Evolutionary conservation across 108 stramenopile species (phyloP), one percentile per base, ranked within the genome.

Genomic region (Pseudonitzschia multiseries): DNA sequence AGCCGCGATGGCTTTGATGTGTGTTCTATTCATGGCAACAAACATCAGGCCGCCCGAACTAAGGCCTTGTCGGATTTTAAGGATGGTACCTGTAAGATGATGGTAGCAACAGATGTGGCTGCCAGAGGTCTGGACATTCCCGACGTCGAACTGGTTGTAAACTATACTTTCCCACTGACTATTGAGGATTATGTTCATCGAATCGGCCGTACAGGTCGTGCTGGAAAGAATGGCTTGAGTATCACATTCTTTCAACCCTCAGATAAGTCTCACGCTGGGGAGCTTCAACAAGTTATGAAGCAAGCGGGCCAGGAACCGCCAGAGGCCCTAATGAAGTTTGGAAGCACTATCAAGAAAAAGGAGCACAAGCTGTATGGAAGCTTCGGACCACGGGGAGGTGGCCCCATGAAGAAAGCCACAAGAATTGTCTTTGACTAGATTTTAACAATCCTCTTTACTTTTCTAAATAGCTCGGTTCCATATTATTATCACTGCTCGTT

Each of bases 341-440:
- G 98, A 13, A 97, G 96, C 70, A 96, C 97, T 15, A 98, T 98
- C 46, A 99, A 99, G 81, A 98, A 98, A 91, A 99, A 99, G 92
- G 96, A 98, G 78, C 97, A 98, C 89, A 99, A 98, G 70, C 73
- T 98, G 40, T 99, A 99, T 70, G 98, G 99, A 21, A 96, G 85
- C 57, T 98, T 97, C 84, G 95, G 95, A 20, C 95, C 96, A 13
- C 92, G 81, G 69, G 69, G 69, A 14, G 89, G 87, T 21, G 86
- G 77, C 33, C 87, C 93, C 52, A 91, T 83, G 80, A 86, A 86
- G 76, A 71, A 83, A 53, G 86, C 82, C 2, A 79, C 77, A 32
- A 83, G 76, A 63, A 86, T 83, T 40, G 69, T 60, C 14, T 86
- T 83, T 53, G 69, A 86, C 54, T 77, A 48, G n/a, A 54, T 14